A percentile compares a stretch with the other conserved stretches of the same genome.
Evolutionary conservation across 805 yeast species (phyloP).

Genomic region (Candida maesae): DNA sequence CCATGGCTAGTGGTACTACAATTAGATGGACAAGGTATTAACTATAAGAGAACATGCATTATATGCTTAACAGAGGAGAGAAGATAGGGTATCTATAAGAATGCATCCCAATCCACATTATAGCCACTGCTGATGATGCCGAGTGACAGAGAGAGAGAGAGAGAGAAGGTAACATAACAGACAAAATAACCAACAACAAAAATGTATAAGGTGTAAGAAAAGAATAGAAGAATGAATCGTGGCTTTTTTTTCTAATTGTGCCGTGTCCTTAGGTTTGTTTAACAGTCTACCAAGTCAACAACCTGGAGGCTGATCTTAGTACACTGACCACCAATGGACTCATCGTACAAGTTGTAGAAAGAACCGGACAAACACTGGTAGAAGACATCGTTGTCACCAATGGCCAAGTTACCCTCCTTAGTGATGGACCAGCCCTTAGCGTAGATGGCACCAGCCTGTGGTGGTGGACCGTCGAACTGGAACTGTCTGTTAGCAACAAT

Average conservation of each 20-base stretch:
- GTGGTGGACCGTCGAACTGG: slow-evolving; percentile 85
- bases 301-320: slow-evolving; percentile 53
- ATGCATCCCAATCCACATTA: too few relatives aligned
- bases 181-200: background rate
- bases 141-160: too few relatives aligned
- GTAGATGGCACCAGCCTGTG: slow-evolving; percentile 72
- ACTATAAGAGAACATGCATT: too few relatives aligned
- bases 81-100: too few relatives aligned
- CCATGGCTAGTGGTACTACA: too few relatives aligned
- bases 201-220: background rate
- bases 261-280: background rate
- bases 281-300: slow-evolving; percentile 55
- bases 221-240: background rate
- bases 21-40: too few relatives aligned
- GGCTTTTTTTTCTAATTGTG: background rate
- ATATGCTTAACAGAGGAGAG: too few relatives aligned
- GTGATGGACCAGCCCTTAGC: slow-evolving; percentile 63
- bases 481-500: slow-evolving; percentile 82
- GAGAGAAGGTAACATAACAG: too few relatives aligned
- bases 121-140: too few relatives aligned
- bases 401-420: slow-evolving; percentile 56
- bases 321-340: slow-evolving; percentile 60
- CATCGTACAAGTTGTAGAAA: slow-evolving; percentile 76
- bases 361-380: slow-evolving; percentile 73
- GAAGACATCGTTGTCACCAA: slow-evolving; percentile 58